Base-by-base conservation (phyloP, 1,284 basidiomycete genomes). In the Trichosporon ovoides region DNA sequence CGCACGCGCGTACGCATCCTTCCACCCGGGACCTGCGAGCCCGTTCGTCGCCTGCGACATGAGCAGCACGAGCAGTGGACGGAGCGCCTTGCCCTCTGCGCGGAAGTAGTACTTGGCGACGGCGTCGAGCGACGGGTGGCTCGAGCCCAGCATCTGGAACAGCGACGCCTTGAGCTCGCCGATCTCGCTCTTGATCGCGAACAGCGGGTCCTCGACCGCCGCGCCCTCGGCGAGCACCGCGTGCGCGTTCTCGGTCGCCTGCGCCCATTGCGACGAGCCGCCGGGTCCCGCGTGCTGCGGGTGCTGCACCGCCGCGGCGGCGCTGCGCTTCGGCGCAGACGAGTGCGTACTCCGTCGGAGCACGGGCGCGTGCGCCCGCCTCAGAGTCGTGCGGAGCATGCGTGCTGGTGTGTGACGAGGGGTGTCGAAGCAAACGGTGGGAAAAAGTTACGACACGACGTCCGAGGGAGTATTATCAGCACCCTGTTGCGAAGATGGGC, bases 101-200 rank as follows among this genome's bases (percentile, higher is more conserved):
- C 89, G 81, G 75, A 98, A 96, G 79, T 97, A 97, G 78, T 93
- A 96, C 66, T 91, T 86, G 4, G 94, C 92, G 61, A 97, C 87
- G 57, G 88, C 84, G 64, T 88, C 86, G 57, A 98, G 84, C 1
- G 86, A 84, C 2, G 92, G 89, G 75, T 98, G 90, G 11, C 90
- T 88, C 2, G 89, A 88, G 28, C 92, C 93, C 12, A 98, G 83
- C 38, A 98, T 82, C 62, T 82, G 80, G 63, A 92, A 81, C 31
- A 98, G 81, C 58, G 84, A 87, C 57, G 83, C 82, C 61, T 89
- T 87, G 49, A 98, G 81, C 55, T 83, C 82, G 33, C 83, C 78
- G 31, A 98, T 84, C 72, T 98, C 87, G 19, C 84, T 79, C 48
- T 84, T 83, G 61, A 94, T 83, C 50, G 70, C 70, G 11, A 65